A percentile compares a stretch with the other conserved stretches of the same genome.
Evolutionary conservation across 148 eudicot species (phyloP).

Genomic region (Rhododendron ovatum): DNA sequence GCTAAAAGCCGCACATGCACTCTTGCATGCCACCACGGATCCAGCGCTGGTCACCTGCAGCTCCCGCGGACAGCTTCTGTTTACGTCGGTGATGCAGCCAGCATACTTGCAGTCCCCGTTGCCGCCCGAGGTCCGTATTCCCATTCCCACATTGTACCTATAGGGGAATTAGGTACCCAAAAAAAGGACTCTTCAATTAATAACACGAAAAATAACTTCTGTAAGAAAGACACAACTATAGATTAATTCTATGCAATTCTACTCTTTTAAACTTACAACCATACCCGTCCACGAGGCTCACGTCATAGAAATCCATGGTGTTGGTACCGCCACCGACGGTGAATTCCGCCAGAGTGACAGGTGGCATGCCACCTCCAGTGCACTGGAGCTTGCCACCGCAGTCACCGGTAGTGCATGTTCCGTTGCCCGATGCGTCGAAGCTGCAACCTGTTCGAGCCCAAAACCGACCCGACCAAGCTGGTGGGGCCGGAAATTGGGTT

Average conservation of each 20-base stretch:
- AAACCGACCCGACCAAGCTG: conserved; percentile 86
- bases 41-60: conserved; percentile 35
- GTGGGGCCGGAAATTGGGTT: conserved; percentile 38
- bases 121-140: conserved; percentile 35
- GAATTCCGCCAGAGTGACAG: conserved; percentile 66
- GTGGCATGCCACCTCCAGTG: conserved; percentile 18
- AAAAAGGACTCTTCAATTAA: too few species aligned
- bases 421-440: conserved; percentile 27
- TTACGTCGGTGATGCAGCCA: conserved; percentile 60
- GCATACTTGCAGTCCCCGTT: conserved; percentile 58
- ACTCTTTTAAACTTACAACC: not conserved
- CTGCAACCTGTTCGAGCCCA: conserved; percentile 88
- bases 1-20: conserved; percentile 65
- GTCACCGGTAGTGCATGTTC: too few species aligned
- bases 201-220: too few species aligned
- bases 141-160: conserved; percentile 47
- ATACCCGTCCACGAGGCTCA: conserved; percentile 84
- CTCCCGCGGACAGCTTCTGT: conserved; percentile 50
- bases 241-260: too few species aligned
- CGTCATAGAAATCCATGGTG: conserved; percentile 69
- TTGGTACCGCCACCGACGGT: conserved; percentile 34
- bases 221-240: too few species aligned
- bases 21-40: conserved; percentile 59
- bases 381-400: too few species aligned
- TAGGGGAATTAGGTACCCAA: not conserved